A percentile compares a stretch with the other conserved stretches of the same genome.
Evolutionary conservation across 306 rosid genomes (phyloP).

Genomic region (Adenanthera pavonina): DNA sequence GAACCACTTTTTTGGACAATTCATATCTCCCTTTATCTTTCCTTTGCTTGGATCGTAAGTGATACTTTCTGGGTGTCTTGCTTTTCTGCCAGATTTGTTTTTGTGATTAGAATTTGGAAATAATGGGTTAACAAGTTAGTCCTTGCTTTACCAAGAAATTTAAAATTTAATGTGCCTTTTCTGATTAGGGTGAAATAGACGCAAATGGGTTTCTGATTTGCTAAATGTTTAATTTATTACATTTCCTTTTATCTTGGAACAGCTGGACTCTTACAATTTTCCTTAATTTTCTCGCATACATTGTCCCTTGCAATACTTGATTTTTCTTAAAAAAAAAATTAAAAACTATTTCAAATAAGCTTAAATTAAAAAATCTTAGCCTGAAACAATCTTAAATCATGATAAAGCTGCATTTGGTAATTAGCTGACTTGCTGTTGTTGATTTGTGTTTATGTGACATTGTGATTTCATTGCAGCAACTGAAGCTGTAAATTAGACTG

Average conservation of each 20-base stretch:
- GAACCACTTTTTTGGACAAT: conserved; percentile 42
- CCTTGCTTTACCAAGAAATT: conserved; percentile 47
- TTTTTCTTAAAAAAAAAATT: background rate
- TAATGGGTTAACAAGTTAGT: conserved; percentile 40
- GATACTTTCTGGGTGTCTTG: conserved; percentile 61
- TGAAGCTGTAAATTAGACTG: conserved; percentile 33
- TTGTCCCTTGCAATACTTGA: conserved; percentile 6
- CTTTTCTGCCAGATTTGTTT: conserved; percentile 46
- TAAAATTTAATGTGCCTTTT: conserved; percentile 44
- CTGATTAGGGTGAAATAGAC: conserved; percentile 13
- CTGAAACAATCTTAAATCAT: conserved; percentile 27
- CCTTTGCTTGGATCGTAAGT: conserved; percentile 84
- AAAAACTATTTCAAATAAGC: conserved; percentile 27
- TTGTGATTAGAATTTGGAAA: conserved; percentile 34
- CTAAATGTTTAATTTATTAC: conserved; percentile 16
- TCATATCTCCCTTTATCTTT: conserved; percentile 56
- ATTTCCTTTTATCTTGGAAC: conserved; percentile 38
- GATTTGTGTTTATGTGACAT: conserved; percentile 3
- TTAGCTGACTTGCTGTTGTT: conserved; percentile 26
- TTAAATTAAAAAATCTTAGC: conserved; percentile 26
- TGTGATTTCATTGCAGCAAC: conserved; percentile 12
- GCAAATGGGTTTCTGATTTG: conserved; percentile 33
- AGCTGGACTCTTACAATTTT: conserved; percentile 39
- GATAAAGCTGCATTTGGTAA: conserved; percentile 29
- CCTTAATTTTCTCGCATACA: conserved; percentile 9